Percentiles rank a stretch among this genome's conserved stretches.
phyloP scores from a whole-genome alignment of 2,329 filamentous ascomycete genomes.

The Monilinia polystroma region DNA sequence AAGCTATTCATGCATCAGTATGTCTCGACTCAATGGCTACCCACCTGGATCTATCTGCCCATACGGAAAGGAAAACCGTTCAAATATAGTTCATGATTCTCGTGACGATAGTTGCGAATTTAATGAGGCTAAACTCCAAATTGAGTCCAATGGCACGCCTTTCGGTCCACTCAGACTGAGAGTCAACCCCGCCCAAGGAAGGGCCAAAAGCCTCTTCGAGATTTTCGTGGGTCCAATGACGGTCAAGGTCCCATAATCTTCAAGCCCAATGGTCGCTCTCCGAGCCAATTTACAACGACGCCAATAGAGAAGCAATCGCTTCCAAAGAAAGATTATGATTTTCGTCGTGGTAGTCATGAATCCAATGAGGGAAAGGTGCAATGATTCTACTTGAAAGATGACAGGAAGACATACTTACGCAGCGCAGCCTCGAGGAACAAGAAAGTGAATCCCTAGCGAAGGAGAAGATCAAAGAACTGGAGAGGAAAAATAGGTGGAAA shows the following conservation, averaged over 20 bases:
- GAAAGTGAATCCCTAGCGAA: not conserved
- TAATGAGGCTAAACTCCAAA: not conserved
- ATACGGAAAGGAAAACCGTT: not conserved
- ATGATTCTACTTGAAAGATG: not conserved
- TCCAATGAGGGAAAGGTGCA: not conserved
- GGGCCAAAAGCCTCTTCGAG: not conserved
- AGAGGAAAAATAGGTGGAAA: not conserved
- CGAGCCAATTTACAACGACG: not conserved
- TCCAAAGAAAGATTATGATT: not conserved
- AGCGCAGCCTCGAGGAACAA: not conserved
- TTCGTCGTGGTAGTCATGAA: not conserved
- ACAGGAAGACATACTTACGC: not conserved
- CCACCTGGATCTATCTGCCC: not conserved
- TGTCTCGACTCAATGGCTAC: not conserved
- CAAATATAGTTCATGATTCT: not conserved
- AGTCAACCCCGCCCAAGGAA: not conserved
- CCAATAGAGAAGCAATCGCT: not conserved
- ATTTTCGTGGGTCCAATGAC: not conserved
- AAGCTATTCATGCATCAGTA: not conserved
- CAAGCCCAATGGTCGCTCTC: not conserved
- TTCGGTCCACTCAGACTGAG: not conserved
- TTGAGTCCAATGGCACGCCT: not conserved
- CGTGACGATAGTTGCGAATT: not conserved
- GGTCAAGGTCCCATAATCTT: no score
- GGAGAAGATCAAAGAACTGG: not conserved